Evolutionary conservation across 2,329 filamentous ascomycete species (phyloP).

Genomic region (Paraphoma sp.): DNA sequence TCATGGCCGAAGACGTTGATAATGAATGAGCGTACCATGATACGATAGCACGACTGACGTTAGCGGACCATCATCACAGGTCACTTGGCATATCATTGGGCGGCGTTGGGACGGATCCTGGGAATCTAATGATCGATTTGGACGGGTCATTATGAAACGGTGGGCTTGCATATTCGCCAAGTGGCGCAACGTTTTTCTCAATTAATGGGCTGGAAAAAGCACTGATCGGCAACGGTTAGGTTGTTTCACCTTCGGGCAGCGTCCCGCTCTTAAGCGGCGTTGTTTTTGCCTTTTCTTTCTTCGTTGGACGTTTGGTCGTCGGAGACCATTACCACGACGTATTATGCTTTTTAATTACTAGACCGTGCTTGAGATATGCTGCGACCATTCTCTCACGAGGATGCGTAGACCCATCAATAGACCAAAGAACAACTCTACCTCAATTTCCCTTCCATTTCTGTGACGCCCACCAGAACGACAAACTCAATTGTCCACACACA

Average conservation of each 20-base stretch:
- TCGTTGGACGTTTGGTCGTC: background rate
- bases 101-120: constrained; percentile 16
- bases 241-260: background rate
- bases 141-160: background rate
- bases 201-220: background rate
- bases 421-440: background rate
- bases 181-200: background rate
- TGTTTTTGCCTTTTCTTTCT: background rate
- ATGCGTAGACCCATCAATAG: constrained; percentile 1
- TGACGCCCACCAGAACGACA: too few relatives aligned
- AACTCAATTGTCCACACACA: too few relatives aligned
- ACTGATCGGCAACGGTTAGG: background rate
- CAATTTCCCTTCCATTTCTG: too few relatives aligned
- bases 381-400: constrained; percentile 15
- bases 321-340: constrained; percentile 11
- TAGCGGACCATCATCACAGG: constrained; percentile 8
- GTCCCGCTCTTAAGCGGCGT: background rate
- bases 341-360: constrained; percentile 27
- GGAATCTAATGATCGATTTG: constrained; percentile 1
- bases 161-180: constrained; percentile 1
- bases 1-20: constrained; percentile 21
- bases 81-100: constrained; percentile 17
- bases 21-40: constrained; percentile 16
- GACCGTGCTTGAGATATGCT: constrained; percentile 15
- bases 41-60: constrained; percentile 27